These are phyloP conservation scores for Populus tremula DNA, from an alignment of 345 rosid species.

Conservation along the genomic window DNA sequence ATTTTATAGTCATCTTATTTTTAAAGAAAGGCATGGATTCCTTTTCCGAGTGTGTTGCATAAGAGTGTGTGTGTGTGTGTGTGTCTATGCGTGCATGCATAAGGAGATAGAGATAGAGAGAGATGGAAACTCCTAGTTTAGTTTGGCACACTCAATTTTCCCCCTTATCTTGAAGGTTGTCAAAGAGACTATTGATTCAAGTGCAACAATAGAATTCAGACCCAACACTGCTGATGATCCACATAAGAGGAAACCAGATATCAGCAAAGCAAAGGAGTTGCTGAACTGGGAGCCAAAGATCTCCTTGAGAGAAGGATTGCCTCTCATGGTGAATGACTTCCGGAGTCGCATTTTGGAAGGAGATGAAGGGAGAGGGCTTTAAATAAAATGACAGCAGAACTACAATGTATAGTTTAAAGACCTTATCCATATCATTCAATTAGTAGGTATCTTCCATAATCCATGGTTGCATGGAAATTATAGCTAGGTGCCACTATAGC, in stretches of 20 bases:
- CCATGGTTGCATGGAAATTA: conserved; percentile 13
- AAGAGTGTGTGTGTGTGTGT: background rate
- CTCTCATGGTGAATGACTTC: conserved; percentile 92
- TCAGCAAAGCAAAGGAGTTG: conserved; percentile 80
- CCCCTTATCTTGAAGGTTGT: conserved; percentile 51
- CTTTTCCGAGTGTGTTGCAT: background rate
- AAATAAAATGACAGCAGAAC: conserved; percentile 12
- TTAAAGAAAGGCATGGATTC: background rate
- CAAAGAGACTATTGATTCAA: conserved; percentile 87
- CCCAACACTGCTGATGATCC: conserved; percentile 97
- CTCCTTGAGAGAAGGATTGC: conserved; percentile 75
- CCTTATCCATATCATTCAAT: conserved; percentile 28
- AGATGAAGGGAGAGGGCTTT: conserved; percentile 70
- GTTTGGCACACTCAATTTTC: background rate
- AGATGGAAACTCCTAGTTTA: background rate
- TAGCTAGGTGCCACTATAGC: conserved; percentile 15
- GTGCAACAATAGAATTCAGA: conserved; percentile 82
- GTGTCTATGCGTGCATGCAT: background rate
- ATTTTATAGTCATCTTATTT: background rate
- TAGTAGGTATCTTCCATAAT: conserved; percentile 6
- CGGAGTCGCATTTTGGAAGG: conserved; percentile 78
- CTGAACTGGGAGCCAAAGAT: conserved; percentile 95
- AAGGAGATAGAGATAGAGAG: background rate
- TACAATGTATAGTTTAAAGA: conserved; percentile 43
- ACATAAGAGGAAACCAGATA: conserved; percentile 92